Conservation (phyloP, 2,329 filamentous ascomycete genomes). For the Nothopassalora personata region DNA sequence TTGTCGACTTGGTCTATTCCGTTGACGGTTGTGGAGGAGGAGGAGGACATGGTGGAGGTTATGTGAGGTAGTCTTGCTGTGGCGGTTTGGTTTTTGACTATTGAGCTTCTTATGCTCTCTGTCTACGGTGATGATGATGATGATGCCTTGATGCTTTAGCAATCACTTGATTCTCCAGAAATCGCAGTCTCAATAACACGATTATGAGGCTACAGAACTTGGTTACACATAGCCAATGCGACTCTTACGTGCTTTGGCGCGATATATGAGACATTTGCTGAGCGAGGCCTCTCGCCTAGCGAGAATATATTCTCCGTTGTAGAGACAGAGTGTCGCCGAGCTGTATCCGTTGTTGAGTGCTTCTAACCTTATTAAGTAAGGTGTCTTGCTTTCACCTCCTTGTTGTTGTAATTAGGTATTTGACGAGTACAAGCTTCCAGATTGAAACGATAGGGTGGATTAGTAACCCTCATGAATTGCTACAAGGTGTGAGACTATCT, state of each 20-base stretch:
- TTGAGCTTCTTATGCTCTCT: neutral
- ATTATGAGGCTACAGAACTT: neutral
- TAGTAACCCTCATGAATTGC: too few relatives aligned
- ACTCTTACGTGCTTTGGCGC: neutral
- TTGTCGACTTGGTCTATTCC: conserved; percentile 13
- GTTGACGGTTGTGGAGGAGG: neutral
- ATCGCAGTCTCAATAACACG: neutral
- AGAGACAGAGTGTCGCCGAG: too few relatives aligned
- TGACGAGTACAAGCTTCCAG: too few relatives aligned
- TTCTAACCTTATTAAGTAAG: too few relatives aligned
- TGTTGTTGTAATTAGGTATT: too few relatives aligned
- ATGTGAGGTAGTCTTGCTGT: neutral
- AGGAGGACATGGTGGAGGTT: neutral
- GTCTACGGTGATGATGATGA: neutral
- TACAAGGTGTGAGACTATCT: too few relatives aligned
- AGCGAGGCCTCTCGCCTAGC: too few relatives aligned
- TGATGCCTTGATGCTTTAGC: neutral
- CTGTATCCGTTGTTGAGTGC: too few relatives aligned
- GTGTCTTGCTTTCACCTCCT: too few relatives aligned
- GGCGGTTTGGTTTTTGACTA: neutral
- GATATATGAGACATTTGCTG: too few relatives aligned
- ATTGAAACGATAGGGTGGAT: too few relatives aligned
- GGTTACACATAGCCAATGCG: neutral
- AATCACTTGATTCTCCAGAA: neutral
- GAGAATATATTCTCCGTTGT: too few relatives aligned